Conservation (phyloP, 257 asterid species). For the Primulina eburnea region DNA sequence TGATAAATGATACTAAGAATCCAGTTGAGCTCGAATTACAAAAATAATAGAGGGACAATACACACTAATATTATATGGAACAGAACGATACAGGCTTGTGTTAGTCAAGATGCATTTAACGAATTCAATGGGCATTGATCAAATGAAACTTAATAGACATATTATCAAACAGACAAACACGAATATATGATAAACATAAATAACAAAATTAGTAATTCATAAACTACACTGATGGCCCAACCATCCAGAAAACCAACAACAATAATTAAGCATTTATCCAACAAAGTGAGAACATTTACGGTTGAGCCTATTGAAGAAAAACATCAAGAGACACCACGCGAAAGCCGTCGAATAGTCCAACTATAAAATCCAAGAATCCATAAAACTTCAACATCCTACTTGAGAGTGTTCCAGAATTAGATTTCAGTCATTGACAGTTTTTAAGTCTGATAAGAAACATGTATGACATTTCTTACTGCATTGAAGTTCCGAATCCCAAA, state of each 20-base stretch:
- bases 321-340: not conserved
- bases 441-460: not conserved
- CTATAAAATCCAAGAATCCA: not conserved
- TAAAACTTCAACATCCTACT: conserved; percentile 2
- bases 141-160: not conserved
- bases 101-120: not conserved
- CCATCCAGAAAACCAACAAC: not conserved
- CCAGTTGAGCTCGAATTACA: not conserved
- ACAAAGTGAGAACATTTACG: not conserved
- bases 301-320: not conserved
- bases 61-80: not conserved
- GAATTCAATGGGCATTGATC: not conserved
- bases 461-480: not conserved
- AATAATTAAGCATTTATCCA: not conserved
- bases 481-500: not conserved
- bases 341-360: not conserved
- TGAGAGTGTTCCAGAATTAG: not conserved
- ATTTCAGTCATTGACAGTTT: not conserved
- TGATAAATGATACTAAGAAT: conserved; percentile 2
- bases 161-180: too few species aligned
- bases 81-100: not conserved
- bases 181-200: not conserved
- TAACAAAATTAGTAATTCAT: not conserved
- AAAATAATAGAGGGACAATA: not conserved
- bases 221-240: not conserved